Percentiles rank a stretch among this genome's conserved stretches.
Conservation (phyloP, 345 rosid species). For the Citrus glauca region DNA sequence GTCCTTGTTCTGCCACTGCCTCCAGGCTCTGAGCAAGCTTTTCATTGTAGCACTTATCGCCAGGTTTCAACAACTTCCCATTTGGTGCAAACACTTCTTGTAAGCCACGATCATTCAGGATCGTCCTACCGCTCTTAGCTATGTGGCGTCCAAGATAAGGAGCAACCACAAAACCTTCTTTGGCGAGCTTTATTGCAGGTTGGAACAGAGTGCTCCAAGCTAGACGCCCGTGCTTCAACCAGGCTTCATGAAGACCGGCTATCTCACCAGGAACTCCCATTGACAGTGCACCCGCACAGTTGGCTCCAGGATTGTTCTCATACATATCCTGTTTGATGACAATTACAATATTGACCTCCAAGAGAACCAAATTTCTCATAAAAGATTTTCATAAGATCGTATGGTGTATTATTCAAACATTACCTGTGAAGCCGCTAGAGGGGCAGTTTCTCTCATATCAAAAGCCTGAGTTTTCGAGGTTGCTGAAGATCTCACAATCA, state of each 20-base stretch:
- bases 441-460: conserved; percentile 96
- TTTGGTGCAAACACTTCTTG: conserved; percentile 60
- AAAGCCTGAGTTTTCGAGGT: conserved; percentile 54
- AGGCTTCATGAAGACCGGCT: conserved; percentile 84
- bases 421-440: conserved; percentile 73
- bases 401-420: too few species aligned
- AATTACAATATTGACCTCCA: conserved; percentile 1
- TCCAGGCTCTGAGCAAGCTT: conserved; percentile 60
- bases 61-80: conserved; percentile 54
- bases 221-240: conserved; percentile 68
- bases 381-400: too few species aligned
- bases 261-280: conserved; percentile 95
- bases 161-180: conserved; percentile 59
- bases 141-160: conserved; percentile 56
- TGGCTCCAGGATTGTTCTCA: conserved; percentile 39
- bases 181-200: conserved; percentile 71
- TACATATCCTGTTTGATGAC: conserved; percentile 65
- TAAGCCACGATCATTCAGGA: conserved; percentile 61
- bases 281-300: conserved; percentile 64
- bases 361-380: neutral
- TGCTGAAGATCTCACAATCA: conserved; percentile 64
- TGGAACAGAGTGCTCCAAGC: conserved; percentile 67
- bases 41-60: conserved; percentile 59
- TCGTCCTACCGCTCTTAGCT: conserved; percentile 6
- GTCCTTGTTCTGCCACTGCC: conserved; percentile 66